Evolutionary conservation across 2,329 filamentous ascomycete species (phyloP).

Genomic region (Emericellopsis atlantica): DNA sequence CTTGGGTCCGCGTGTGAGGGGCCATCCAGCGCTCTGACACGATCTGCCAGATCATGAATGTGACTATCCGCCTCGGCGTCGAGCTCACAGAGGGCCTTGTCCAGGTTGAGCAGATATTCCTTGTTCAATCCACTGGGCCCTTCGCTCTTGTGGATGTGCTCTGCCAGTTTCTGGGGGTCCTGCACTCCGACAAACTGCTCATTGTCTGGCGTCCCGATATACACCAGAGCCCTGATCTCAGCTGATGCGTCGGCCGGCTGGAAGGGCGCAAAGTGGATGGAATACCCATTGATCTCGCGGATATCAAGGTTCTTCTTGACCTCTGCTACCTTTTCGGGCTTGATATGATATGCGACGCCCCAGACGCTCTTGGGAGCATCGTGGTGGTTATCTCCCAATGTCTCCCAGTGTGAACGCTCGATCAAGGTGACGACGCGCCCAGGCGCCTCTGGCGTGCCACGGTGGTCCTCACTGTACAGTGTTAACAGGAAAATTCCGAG

Average conservation of each 20-base stretch:
- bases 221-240: conserved; percentile 54
- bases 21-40: conserved; percentile 49
- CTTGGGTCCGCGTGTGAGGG: neutral
- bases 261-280: conserved; percentile 82
- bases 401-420: conserved; percentile 70
- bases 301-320: conserved; percentile 89
- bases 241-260: conserved; percentile 31
- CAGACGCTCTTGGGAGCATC: conserved; percentile 58
- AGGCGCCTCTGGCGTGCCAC: conserved; percentile 76
- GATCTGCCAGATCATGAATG: conserved; percentile 65
- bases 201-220: conserved; percentile 89
- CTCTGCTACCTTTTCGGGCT: conserved; percentile 56
- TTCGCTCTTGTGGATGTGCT: conserved; percentile 62
- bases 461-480: conserved; percentile 68
- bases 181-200: conserved; percentile 83
- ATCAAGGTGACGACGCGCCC: conserved; percentile 92
- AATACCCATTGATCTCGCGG: conserved; percentile 94
- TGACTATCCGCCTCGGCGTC: conserved; percentile 74
- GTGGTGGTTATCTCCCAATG: conserved; percentile 55
- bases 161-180: conserved; percentile 63
- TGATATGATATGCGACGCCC: conserved; percentile 87
- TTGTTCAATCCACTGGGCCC: conserved; percentile 83
- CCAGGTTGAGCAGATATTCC: conserved; percentile 77
- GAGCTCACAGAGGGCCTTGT: conserved; percentile 60
- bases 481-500: neutral